Evolutionary conservation across 768 basidiomycete species (phyloP).

Genomic region (Trametes sanguinea): DNA sequence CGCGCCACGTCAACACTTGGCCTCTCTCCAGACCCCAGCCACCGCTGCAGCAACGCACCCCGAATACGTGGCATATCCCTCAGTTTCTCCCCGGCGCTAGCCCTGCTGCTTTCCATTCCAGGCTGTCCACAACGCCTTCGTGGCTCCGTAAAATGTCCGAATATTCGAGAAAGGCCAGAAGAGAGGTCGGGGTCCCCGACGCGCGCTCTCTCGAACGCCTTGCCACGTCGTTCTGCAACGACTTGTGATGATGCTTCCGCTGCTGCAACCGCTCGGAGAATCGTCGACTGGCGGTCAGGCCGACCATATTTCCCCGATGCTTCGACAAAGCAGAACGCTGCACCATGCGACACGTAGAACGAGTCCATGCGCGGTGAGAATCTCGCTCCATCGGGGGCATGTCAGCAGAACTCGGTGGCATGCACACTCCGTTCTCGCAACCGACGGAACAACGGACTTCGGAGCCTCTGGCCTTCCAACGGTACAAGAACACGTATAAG

Average conservation of each 20-base stretch:
- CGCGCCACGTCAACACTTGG: constrained; percentile 29
- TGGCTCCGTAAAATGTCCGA: not conserved
- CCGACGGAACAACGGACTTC: not conserved
- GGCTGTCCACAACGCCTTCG: no score
- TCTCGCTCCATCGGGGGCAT: not conserved
- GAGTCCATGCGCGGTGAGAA: not conserved
- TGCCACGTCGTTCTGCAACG: constrained; percentile 18
- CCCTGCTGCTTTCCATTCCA: no score
- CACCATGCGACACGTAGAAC: constrained; percentile 7
- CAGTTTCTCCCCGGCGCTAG: not conserved
- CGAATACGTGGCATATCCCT: constrained; percentile 10
- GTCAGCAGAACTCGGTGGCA: not conserved
- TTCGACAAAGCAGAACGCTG: not conserved
- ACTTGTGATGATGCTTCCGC: constrained; percentile 14
- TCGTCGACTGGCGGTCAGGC: constrained; percentile 1
- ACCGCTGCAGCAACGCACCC: constrained; percentile 4
- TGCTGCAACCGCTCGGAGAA: constrained; percentile 17
- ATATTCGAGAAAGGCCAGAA: constrained; percentile 16
- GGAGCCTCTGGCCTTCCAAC: not conserved
- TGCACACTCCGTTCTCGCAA: not conserved
- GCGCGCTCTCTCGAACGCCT: not conserved
- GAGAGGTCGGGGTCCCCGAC: constrained; percentile 7
- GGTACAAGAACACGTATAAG: no score
- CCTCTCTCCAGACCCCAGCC: constrained; percentile 16
- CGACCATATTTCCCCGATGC: constrained; percentile 3